Evolutionary conservation across 108 stramenopile genomes (phyloP), one percentile per base, ranked within the genome.

Genomic region (Conticribra weissflogii): DNA sequence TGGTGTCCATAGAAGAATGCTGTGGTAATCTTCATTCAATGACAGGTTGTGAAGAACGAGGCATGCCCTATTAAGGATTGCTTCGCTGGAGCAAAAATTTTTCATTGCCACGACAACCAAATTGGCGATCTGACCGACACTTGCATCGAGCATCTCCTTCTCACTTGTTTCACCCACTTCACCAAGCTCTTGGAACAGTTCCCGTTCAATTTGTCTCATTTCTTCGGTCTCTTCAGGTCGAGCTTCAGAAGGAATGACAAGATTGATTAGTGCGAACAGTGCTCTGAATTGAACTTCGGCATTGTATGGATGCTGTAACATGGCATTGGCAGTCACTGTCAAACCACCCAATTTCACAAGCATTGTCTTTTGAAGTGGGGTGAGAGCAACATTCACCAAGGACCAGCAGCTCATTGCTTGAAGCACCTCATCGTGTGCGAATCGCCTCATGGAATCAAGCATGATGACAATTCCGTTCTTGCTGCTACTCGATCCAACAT

Each of bases 361-460:
- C 50, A 85, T 77, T 2, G 78, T 78, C 74, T 97, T 97, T 72
- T 95, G 95, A 17, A 82, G 66, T 29, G 93, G 90, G 34, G 88
- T 89, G 3, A 97, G 74, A 3, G 96, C 93, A 66, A 97, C 83
- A 68, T 97, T 97, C 33, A 97, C 96, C 69, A 97, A 61, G 12
- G 89, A 86, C 96, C 96, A 97, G 71, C 96, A 97, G 63, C 92
- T 88, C 96, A 96, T 96, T 24, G 96, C 93, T 67, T 94, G 94
- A n/a, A 94, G 86, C 17, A 79, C 58, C 25, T 79, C 90, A 60
- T 93, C 82, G 18, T 81, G 72, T 27, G 73, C 82, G 72, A 93
- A 92, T 8, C 89, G 61, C 48, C 63, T 71, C 94, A 97, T 96
- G 23, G 92, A 89, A 59, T 90, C 91, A 29, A 97, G 79, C 85